Evolutionary conservation across 805 yeast genomes (phyloP).

Genomic region (Naumovozyma castellii): DNA sequence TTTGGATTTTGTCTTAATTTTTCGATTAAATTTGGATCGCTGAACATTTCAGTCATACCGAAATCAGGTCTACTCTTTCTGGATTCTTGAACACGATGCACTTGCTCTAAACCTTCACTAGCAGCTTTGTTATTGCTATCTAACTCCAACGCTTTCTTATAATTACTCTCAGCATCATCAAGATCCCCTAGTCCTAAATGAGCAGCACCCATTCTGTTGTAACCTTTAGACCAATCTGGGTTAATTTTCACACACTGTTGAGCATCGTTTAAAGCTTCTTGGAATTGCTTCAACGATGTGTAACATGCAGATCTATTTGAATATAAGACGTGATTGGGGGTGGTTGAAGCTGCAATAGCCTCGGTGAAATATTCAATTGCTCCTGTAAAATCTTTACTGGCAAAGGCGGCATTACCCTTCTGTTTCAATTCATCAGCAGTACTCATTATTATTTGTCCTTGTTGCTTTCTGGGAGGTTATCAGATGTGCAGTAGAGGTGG

Average conservation of each 20-base stretch:
- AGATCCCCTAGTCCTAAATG: slow-evolving; percentile 74
- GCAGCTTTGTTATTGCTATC: slow-evolving; percentile 84
- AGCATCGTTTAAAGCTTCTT: slow-evolving; percentile 76
- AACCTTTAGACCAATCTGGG: slow-evolving; percentile 91
- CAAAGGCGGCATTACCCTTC: slow-evolving; percentile 87
- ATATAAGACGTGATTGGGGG: slow-evolving; percentile 84
- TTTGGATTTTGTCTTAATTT: slow-evolving; percentile 77
- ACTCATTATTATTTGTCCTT: background rate
- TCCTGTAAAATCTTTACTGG: slow-evolving; percentile 70
- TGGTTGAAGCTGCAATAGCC: slow-evolving; percentile 74
- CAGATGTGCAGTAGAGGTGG: too few relatives aligned
- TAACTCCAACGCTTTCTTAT: slow-evolving; percentile 68
- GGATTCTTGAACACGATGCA: slow-evolving; percentile 48
- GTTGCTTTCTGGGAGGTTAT: too few relatives aligned
- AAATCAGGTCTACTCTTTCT: slow-evolving; percentile 51
- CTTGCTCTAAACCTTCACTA: slow-evolving; percentile 64
- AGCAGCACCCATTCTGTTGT: slow-evolving; percentile 89
- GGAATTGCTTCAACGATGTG: slow-evolving; percentile 68
- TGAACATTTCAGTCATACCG: slow-evolving; percentile 70
- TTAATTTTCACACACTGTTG: slow-evolving; percentile 71
- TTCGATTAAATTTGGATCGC: slow-evolving; percentile 68
- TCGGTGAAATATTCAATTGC: slow-evolving; percentile 76
- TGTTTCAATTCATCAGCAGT: slow-evolving; percentile 77
- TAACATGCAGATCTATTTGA: slow-evolving; percentile 92
- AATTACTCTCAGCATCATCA: slow-evolving; percentile 63